Percentiles rank a stretch among this genome's conserved stretches.
Evolutionary conservation across 805 yeast species (phyloP).

Genomic region (Wickerhamiella parazyma): DNA sequence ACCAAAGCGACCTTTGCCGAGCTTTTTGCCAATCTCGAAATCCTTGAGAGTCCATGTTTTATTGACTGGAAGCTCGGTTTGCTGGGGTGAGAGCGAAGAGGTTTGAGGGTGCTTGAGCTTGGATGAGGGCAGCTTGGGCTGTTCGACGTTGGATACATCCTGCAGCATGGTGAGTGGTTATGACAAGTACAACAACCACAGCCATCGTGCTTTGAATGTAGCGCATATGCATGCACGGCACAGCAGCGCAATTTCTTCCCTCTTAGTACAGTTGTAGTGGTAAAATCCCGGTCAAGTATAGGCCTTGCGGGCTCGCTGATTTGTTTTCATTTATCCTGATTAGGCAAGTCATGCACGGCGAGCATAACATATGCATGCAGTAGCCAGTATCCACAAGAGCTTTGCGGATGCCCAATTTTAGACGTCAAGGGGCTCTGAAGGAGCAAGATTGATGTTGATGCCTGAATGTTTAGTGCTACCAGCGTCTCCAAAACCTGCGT

Average conservation of each 20-base stretch:
- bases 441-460: no score
- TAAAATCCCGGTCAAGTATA: not conserved
- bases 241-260: no score
- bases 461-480: no score
- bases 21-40: slow-evolving; percentile 73
- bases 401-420: no score
- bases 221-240: not conserved
- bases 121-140: not conserved
- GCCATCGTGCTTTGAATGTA: not conserved
- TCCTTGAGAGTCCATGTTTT: slow-evolving; percentile 36
- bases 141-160: not conserved
- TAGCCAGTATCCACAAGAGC: no score
- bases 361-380: not conserved
- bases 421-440: no score
- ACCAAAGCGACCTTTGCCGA: slow-evolving; percentile 92
- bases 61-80: not conserved
- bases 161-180: not conserved
- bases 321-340: not conserved
- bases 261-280: not conserved
- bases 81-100: not conserved
- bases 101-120: not conserved
- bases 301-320: no score
- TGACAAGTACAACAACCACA: not conserved
- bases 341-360: not conserved
- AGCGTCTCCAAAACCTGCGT: no score